These are phyloP conservation scores for Stachybotrys chlorohalonatus DNA, from an alignment of 2,329 filamentous ascomycete genomes.

Conservation along the genomic window DNA sequence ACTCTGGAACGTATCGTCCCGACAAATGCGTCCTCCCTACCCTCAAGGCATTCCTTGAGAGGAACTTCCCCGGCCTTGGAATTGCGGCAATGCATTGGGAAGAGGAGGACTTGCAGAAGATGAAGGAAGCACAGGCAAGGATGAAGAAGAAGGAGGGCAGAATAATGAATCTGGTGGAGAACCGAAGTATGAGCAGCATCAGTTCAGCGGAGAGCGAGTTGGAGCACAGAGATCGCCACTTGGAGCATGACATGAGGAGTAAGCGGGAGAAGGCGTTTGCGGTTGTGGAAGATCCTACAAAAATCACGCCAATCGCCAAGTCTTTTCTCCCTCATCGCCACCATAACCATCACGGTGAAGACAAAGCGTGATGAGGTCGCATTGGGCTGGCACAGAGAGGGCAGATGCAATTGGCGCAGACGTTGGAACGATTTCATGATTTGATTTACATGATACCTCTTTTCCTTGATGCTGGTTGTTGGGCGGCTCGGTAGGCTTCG, in stretches of 20 bases:
- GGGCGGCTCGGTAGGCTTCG: too few species aligned
- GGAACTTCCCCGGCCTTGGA: constrained; percentile 69
- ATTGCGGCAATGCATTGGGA: constrained; percentile 71
- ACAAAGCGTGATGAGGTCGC: not conserved
- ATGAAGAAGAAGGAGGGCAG: constrained; percentile 58
- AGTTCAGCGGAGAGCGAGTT: constrained; percentile 46
- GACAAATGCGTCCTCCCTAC: constrained; percentile 67
- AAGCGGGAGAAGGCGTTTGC: constrained; percentile 44
- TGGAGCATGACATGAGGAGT: constrained; percentile 33
- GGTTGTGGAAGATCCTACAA: constrained; percentile 38
- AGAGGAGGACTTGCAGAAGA: constrained; percentile 58
- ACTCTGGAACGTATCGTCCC: constrained; percentile 86
- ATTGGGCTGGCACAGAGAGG: not conserved
- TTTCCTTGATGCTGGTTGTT: too few species aligned
- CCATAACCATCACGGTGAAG: not conserved
- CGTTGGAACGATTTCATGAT: too few species aligned
- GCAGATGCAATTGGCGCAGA: not conserved
- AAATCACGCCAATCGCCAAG: constrained; percentile 28
- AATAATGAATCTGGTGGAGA: constrained; percentile 45
- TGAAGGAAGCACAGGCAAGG: constrained; percentile 70
- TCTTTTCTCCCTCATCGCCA: constrained; percentile 11
- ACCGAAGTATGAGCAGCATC: constrained; percentile 42
- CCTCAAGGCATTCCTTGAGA: constrained; percentile 60
- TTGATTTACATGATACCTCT: too few species aligned
- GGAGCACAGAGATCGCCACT: constrained; percentile 31